phyloP scores from a whole-genome alignment of 768 basidiomycete genomes.

The Tricholoma hemisulphureum region DNA sequence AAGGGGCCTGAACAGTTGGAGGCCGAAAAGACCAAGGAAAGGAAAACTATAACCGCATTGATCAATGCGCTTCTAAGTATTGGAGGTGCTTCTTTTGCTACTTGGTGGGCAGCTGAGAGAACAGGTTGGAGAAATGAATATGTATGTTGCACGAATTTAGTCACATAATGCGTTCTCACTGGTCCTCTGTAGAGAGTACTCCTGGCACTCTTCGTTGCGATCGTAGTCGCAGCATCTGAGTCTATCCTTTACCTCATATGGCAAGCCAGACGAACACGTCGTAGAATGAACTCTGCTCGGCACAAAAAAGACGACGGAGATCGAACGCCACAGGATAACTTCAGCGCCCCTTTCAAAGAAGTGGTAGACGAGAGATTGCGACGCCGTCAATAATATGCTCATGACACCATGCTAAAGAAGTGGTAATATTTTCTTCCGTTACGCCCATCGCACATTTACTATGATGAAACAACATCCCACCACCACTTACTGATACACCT shows the following conservation, averaged over 20 bases:
- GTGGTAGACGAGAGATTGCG: conserved; percentile 23
- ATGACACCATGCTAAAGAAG: not conserved
- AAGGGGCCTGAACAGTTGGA: conserved; percentile 48
- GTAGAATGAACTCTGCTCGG: conserved; percentile 12
- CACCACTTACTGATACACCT: conserved; percentile 39
- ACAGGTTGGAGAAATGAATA: conserved; percentile 71
- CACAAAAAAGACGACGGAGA: conserved; percentile 40
- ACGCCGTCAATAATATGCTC: conserved; percentile 28
- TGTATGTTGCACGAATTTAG: conserved; percentile 44
- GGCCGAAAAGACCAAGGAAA: conserved; percentile 49
- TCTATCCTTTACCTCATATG: conserved; percentile 70
- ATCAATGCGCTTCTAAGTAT: conserved; percentile 74
- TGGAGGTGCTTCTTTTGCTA: conserved; percentile 60
- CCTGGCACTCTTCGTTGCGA: conserved; percentile 56
- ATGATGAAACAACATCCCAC: not conserved
- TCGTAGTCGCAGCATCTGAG: conserved; percentile 71
- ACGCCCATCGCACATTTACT: not conserved
- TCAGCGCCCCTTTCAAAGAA: conserved; percentile 12
- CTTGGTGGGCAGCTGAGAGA: conserved; percentile 70
- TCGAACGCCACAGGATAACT: not conserved
- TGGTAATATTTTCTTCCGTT: not conserved
- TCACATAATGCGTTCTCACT: conserved; percentile 4
- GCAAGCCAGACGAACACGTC: conserved; percentile 47
- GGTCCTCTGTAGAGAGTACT: conserved; percentile 49
- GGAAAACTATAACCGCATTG: conserved; percentile 65